A percentile compares a stretch with the other conserved stretches of the same genome.
Evolutionary conservation across 139 green algal species (phyloP).

Genomic region (Yamagishiella unicocca): DNA sequence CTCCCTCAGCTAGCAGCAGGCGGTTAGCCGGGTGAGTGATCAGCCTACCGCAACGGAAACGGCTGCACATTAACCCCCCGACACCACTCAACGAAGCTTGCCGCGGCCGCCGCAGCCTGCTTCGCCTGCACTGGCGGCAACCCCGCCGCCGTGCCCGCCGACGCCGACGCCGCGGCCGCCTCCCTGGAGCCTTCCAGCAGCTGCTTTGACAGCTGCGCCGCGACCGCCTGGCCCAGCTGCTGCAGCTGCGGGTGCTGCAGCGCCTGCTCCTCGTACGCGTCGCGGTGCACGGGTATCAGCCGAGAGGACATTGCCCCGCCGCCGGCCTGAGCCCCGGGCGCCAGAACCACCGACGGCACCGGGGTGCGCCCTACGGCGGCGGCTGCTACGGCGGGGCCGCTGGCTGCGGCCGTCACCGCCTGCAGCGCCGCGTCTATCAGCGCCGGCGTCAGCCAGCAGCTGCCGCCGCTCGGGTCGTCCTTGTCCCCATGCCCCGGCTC

Average conservation of each 20-base stretch:
- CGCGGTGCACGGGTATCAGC: slow-evolving; percentile 28
- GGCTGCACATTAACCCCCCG: slow-evolving; percentile 16
- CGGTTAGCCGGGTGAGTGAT: no score
- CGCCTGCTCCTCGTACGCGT: slow-evolving; percentile 27
- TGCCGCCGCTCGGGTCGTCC: not conserved
- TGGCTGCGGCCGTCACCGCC: not conserved
- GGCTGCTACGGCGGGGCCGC: no score
- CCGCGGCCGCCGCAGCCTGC: slow-evolving; percentile 14
- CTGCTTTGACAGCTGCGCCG: slow-evolving; percentile 39
- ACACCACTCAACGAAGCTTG: slow-evolving; percentile 39
- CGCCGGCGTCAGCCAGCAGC: not conserved
- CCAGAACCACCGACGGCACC: slow-evolving; percentile 6
- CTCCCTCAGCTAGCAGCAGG: no score
- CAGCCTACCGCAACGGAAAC: slow-evolving; percentile 21
- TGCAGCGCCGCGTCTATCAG: slow-evolving; percentile 14
- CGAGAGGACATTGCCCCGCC: not conserved
- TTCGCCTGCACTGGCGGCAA: not conserved
- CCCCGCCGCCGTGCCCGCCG: not conserved
- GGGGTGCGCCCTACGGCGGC: not conserved
- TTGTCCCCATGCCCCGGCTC: not conserved
- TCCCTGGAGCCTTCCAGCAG: not conserved
- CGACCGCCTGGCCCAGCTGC: slow-evolving; percentile 27
- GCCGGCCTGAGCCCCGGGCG: slow-evolving; percentile 3
- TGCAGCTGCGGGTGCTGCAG: slow-evolving; percentile 48
- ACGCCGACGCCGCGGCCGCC: not conserved